Base-by-base conservation (phyloP, 495 filamentous ascomycete species). In the Talaromyces borbonicus region DNA sequence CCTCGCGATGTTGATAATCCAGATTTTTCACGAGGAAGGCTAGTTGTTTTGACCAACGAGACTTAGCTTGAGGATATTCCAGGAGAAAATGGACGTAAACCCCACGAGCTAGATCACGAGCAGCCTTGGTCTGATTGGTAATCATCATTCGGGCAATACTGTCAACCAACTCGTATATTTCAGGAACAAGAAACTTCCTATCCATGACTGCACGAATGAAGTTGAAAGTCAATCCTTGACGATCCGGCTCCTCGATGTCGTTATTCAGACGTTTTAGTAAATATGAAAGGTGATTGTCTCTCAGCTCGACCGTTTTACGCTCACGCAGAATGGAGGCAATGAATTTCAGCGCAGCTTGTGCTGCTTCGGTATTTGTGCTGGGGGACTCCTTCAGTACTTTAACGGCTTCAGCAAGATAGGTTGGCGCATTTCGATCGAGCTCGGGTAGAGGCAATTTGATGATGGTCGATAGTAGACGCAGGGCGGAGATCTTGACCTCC, bases 81-180 rank as follows among this genome's bases (percentile, higher is more conserved):
- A 89, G 80, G 27, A 98, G 62, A 71, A 97, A 98, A 54, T 95
- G 87, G 59, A 95, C 80, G 63, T 93, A 98, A 19, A 81, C 84
- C 16, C 87, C 86, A 23, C 93, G 78, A 14, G 90, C 90, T 26
- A 90, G 65, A 54, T 95, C 89, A 32, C 90, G 76, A 2, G 90
- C 84, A 50, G 80, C 78, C 52, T 83, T 80, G 51, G 88, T 88
- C 47, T 94, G 84, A 60, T 95, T 96, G 19, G 85, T 95, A 47
- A 98, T 85, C 90, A 97, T 95, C 63, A 97, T 82, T n/a, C 72
- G 78, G 19, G 86, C 85, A 25, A 96, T 80, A 51, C 82, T 75
- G 55, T 98, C 92, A 41, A 94, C 75, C 11, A 84, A 79, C 52
- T 97, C 90, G 60, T 97, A 98, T 39, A 97, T 80, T 38, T 85